Base-by-base conservation (phyloP, 257 asterid genomes). In the Solanum etuberosum region DNA sequence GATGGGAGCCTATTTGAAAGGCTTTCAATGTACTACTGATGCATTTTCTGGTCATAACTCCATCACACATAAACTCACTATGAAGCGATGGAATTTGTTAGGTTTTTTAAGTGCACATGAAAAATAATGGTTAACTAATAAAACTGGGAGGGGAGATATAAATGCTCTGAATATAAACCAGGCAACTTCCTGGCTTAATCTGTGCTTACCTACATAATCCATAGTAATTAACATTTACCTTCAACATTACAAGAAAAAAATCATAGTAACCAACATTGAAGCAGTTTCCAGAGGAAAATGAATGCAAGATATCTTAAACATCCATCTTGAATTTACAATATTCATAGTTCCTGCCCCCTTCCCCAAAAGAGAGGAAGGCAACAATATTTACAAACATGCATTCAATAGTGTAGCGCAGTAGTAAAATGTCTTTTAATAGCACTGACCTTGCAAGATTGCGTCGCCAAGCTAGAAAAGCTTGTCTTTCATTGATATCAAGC, bases 391-490 rank as follows among this genome's bases (percentile, higher is more conserved):
- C 4, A 46, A 48, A 18, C 85, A 81, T 81, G 85, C 42, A 77
- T 77, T 77, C 37, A 42, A 15, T 40, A 76, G 34, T 31, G 65
- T 46, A 70, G 81, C 43, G 5, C 23, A 76, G 87, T 46, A 85
- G 38, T 16, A 65, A 84, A 12, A 74, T 51, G 40, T 18, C 32
- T 29, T 61, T 9, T 37, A 42, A 87, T 38, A 42, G 61, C 63
- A 86, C 95, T 89, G 77, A 97, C 99, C 96, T 93, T 83, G 96
- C 99, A 92, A 97, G 98, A 88, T 61, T 94, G 86, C 99, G 98
- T 46, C 99, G 98, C 99, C 99, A 97, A 90, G 92, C 94, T 51
- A 96, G 92, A 88, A 97, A 97, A 82, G 99, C 95, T 89, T 90
- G 90, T 48, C 90, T 91, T 85, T 97, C 99, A 78, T 91, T 97